Conservation (phyloP, 768 basidiomycete genomes). For the Pleurotus ostreatus region DNA sequence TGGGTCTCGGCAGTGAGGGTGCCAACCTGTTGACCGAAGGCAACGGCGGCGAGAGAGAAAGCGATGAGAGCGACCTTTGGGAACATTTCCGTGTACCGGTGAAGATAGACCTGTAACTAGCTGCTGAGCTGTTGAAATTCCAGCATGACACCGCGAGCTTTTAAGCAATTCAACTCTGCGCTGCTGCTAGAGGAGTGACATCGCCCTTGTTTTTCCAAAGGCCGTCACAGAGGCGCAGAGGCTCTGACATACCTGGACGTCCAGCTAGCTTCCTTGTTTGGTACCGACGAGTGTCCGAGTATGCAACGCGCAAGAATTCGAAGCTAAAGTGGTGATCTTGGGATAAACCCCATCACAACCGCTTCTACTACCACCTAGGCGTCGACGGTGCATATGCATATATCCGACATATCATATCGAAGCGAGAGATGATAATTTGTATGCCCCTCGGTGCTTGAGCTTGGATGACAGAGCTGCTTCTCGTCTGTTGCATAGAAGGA, state of each 20-base stretch:
- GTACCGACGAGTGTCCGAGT: neutral
- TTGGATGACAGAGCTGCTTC: too few relatives aligned
- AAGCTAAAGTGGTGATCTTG: neutral
- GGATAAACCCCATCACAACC: conserved; percentile 6
- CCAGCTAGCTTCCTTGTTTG: neutral
- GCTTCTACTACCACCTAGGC: too few relatives aligned
- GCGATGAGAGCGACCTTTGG: conserved; percentile 33
- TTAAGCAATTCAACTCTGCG: neutral
- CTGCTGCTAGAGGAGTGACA: too few relatives aligned
- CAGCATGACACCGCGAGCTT: neutral
- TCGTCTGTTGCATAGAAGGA: too few relatives aligned
- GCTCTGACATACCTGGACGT: too few relatives aligned
- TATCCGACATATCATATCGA: too few relatives aligned
- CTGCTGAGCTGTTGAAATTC: neutral
- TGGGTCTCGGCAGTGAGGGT: conserved; percentile 46
- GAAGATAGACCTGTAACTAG: neutral
- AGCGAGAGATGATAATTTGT: too few relatives aligned
- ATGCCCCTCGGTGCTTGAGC: too few relatives aligned
- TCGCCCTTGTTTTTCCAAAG: too few relatives aligned
- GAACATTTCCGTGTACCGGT: conserved; percentile 25
- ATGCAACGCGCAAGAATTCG: conserved; percentile 6
- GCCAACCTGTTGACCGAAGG: conserved; percentile 51
- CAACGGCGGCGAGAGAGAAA: conserved; percentile 37
- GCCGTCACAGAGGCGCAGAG: too few relatives aligned
- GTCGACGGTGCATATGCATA: too few relatives aligned